phyloP scores from a whole-genome alignment of 225 moss, liverwort and hornwort genomes.

The Physcomitrium patens region DNA sequence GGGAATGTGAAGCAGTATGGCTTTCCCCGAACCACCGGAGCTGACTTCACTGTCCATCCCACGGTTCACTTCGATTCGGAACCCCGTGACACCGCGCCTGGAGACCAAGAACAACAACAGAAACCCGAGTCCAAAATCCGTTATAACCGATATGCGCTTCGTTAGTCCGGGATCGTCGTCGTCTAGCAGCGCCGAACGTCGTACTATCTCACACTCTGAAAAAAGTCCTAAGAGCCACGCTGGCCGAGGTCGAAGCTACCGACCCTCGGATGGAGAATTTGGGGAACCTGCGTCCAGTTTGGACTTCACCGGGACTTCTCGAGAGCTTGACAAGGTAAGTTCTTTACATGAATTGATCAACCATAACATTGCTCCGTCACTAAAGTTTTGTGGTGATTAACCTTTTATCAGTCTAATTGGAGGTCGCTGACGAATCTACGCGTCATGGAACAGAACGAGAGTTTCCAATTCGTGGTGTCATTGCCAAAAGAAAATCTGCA shows the following conservation, averaged over 20 bases:
- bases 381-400: no score
- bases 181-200: slow-evolving; percentile 43
- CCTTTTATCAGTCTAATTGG: no score
- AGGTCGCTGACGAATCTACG: slow-evolving; percentile 1
- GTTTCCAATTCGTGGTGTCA: slow-evolving; percentile 39
- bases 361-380: no score
- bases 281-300: slow-evolving; percentile 41
- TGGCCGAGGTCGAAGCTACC: slow-evolving; percentile 42
- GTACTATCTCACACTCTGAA: slow-evolving; percentile 13
- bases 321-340: slow-evolving; percentile 43
- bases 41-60: slow-evolving; percentile 5
- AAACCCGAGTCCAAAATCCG: slow-evolving; percentile 43
- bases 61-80: slow-evolving; percentile 19
- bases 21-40: slow-evolving; percentile 12
- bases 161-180: slow-evolving; percentile 48
- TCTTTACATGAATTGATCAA: not conserved
- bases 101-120: slow-evolving; percentile 26
- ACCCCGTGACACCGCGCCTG: slow-evolving; percentile 30
- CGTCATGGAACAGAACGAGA: slow-evolving; percentile 27
- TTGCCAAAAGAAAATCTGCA: slow-evolving; percentile 38
- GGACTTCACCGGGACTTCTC: slow-evolving; percentile 38
- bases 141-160: slow-evolving; percentile 46
- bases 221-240: slow-evolving; percentile 28
- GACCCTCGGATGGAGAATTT: slow-evolving; percentile 46
- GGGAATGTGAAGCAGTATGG: slow-evolving; percentile 14